A percentile compares a stretch with the other conserved stretches of the same genome.
Conservation (phyloP, 208 protist species). For the Zelonia costaricensis region DNA sequence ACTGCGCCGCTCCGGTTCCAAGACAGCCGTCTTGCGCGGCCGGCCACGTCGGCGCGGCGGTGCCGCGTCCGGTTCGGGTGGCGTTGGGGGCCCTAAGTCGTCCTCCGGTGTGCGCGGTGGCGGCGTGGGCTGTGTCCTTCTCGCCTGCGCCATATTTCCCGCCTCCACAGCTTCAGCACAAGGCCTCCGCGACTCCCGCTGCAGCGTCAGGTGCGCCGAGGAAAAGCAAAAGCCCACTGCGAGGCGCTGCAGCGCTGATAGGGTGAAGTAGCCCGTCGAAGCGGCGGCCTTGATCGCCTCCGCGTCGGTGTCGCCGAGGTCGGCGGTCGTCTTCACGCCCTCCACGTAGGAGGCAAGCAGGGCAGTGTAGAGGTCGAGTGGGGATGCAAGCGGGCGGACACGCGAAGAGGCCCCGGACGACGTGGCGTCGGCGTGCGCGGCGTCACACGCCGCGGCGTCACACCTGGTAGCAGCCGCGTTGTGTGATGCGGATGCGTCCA, state of each 20-base stretch:
- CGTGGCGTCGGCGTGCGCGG: neutral
- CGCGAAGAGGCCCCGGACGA: neutral
- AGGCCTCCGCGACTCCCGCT: too few species aligned
- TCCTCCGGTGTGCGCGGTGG: too few species aligned
- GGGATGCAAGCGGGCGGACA: neutral
- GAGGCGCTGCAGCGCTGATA: slow-evolving; percentile 17
- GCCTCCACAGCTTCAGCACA: too few species aligned
- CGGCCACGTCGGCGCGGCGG: too few species aligned
- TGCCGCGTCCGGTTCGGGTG: too few species aligned
- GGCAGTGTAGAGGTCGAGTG: slow-evolving; percentile 8
- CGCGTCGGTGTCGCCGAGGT: neutral
- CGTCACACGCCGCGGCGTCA: too few species aligned
- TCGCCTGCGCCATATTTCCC: too few species aligned
- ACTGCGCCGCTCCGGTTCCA: too few species aligned
- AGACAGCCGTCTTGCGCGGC: too few species aligned
- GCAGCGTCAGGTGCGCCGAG: too few species aligned
- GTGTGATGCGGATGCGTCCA: neutral
- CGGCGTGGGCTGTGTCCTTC: too few species aligned
- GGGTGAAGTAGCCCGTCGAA: neutral
- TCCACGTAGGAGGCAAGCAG: neutral
- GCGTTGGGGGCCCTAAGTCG: too few species aligned
- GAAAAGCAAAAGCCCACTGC: slow-evolving; percentile 33
- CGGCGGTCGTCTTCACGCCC: neutral
- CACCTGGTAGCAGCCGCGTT: neutral
- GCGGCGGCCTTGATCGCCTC: neutral